Evolutionary conservation across 371 early-diverging fungal genomes (phyloP).

Genomic region (Chytridium lagenaria): DNA sequence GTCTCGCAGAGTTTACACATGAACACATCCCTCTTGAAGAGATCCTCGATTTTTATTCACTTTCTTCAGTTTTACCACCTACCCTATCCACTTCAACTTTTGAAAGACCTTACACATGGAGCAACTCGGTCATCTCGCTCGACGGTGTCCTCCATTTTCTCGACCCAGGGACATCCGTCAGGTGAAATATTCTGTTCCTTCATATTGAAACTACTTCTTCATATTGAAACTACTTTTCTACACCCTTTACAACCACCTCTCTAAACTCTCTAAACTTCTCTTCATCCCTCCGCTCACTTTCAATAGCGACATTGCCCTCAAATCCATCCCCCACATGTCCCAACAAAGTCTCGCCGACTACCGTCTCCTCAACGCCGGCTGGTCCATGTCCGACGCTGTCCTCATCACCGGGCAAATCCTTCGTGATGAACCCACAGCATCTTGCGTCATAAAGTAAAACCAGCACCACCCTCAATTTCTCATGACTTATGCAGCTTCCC

Average conservation of each 20-base stretch:
- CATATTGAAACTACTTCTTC: too few species aligned
- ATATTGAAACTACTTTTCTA: too few species aligned
- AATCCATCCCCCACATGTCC: slow-evolving; percentile 27
- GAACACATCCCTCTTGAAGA: slow-evolving; percentile 31
- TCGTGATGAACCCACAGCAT: slow-evolving; percentile 31
- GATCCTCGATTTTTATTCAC: slow-evolving; percentile 22
- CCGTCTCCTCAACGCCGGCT: slow-evolving; percentile 43
- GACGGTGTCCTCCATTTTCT: slow-evolving; percentile 37
- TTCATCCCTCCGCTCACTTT: neutral
- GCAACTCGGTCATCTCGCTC: slow-evolving; percentile 30
- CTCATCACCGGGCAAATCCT: slow-evolving; percentile 41
- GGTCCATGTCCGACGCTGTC: slow-evolving; percentile 44
- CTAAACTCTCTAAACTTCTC: too few species aligned
- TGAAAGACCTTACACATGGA: slow-evolving; percentile 34
- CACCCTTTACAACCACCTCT: too few species aligned
- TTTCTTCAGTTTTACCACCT: neutral
- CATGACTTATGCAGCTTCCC: slow-evolving; percentile 16
- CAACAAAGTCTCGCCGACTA: slow-evolving; percentile 36
- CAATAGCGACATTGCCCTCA: slow-evolving; percentile 39
- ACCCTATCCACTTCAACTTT: neutral
- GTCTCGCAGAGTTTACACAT: slow-evolving; percentile 25
- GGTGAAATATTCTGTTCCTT: slow-evolving; percentile 1
- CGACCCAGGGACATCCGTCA: neutral
- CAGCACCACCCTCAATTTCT: neutral
- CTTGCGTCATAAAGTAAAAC: slow-evolving; percentile 13